A percentile compares a stretch with the other conserved stretches of the same genome.
These are phyloP conservation scores for Phyllosticta citrichinensis DNA, from an alignment of 2,329 filamentous ascomycete species.

Conservation along the genomic window DNA sequence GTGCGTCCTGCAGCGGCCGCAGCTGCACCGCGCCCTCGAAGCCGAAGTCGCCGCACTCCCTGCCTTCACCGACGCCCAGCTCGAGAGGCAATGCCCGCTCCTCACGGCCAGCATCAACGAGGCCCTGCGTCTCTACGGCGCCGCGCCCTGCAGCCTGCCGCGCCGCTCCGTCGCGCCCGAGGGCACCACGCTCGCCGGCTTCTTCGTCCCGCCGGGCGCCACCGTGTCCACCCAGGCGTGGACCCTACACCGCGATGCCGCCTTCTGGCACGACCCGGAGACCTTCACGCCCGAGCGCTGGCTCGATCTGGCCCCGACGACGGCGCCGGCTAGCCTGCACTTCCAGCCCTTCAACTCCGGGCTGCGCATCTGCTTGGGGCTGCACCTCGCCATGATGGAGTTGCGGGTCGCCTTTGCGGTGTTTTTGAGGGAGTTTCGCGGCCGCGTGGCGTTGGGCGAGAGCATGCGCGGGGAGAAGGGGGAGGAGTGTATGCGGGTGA, in stretches of 20 bases:
- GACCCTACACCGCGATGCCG: constrained; percentile 26
- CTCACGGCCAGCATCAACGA: constrained; percentile 30
- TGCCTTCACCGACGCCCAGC: constrained; percentile 16
- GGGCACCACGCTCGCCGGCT: constrained; percentile 23
- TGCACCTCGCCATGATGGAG: constrained; percentile 55
- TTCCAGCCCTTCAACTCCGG: constrained; percentile 61
- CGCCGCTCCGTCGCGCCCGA: constrained; percentile 23
- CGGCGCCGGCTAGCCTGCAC: constrained; percentile 31
- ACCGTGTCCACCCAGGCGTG: constrained; percentile 31
- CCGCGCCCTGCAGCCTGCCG: constrained; percentile 26
- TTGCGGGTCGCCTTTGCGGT: constrained; percentile 41
- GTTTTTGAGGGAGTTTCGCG: constrained; percentile 41
- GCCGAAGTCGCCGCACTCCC: constrained; percentile 16
- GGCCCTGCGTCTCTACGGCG: constrained; percentile 28
- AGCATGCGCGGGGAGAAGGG: constrained; percentile 17
- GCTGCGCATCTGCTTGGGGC: constrained; percentile 57
- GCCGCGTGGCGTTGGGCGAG: constrained; percentile 18
- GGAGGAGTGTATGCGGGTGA: constrained; percentile 32
- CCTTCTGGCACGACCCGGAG: not conserved
- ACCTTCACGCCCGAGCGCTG: constrained; percentile 18
- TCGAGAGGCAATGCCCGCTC: constrained; percentile 19
- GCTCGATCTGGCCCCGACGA: constrained; percentile 16
- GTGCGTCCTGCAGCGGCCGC: constrained; percentile 18
- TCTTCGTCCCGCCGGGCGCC: constrained; percentile 25
- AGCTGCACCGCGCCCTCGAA: constrained; percentile 16